Base-by-base conservation (phyloP, 306 rosid genomes). In the Abrus precatorius region DNA sequence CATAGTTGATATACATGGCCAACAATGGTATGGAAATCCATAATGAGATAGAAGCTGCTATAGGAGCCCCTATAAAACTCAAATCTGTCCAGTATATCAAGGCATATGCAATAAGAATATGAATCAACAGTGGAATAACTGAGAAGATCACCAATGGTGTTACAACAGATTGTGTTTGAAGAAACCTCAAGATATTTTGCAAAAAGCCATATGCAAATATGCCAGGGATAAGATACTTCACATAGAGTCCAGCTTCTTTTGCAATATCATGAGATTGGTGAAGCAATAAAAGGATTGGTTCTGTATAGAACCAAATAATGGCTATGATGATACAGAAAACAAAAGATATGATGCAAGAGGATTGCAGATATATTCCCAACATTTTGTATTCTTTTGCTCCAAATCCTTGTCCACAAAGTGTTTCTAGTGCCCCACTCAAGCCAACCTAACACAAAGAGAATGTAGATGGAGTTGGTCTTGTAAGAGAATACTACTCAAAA, bases 391-490 rank as follows among this genome's bases (percentile, higher is more conserved):
- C 78, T 69, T 85, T 69, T 55, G 97, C 91, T 0, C 97, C 98
- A 84, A 83, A 92, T 53, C 88, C 95, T 85, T 94, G 97, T 45
- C 97, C 98, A 20, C 98, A 94, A 0, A 92, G 89, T 40, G 97
- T 94, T 86, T 94, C 97, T 10, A 94, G 84, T 52, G 97, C 91
- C 66, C 98, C 98, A 80, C 97, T 94, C 60, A 88, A 85, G 7
- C 97, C 98, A 70, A 89, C 78, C 97, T 94, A 60, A 5, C 61
- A 80, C 71, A 70, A 11, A 74, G 32, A 40, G 14, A 55, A 68
- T 49, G 28, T 56, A 4, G 12, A 77, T 32, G 5, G 28, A 38
- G 54, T 29, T 49, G 20, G 20, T 20, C 20, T 20, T 20, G 20
- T 20, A 20, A 20, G 20, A 20, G 20, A 20, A 20, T 20, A 20